phyloP scores from a whole-genome alignment of 2,329 filamentous ascomycete species.

The Elsinoe necatrix region DNA sequence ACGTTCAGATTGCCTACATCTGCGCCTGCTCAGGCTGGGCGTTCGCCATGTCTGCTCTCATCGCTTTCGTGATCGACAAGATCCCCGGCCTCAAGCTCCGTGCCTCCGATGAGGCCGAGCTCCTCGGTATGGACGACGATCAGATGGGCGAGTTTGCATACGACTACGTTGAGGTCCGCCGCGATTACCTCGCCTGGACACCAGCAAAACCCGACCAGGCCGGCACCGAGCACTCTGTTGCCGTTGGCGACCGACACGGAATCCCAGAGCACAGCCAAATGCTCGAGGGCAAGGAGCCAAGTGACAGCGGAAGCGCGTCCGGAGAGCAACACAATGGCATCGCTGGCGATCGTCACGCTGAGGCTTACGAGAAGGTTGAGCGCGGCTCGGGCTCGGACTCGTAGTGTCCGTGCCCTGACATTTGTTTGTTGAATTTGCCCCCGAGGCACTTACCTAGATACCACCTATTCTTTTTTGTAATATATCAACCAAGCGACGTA shows the following conservation, averaged over 20 bases:
- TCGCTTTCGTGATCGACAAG: slow-evolving; percentile 67
- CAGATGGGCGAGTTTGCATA: slow-evolving; percentile 86
- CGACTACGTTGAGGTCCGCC: slow-evolving; percentile 81
- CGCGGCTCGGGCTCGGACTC: slow-evolving; percentile 18
- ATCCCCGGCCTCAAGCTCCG: slow-evolving; percentile 72
- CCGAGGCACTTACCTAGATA: slow-evolving; percentile 6
- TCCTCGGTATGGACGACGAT: slow-evolving; percentile 82
- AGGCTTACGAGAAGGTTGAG: slow-evolving; percentile 41
- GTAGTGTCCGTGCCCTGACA: not conserved
- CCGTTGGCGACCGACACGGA: slow-evolving; percentile 59
- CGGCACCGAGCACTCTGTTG: slow-evolving; percentile 50
- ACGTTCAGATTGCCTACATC: slow-evolving; percentile 73
- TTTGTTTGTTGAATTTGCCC: slow-evolving; percentile 14
- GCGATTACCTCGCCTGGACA: slow-evolving; percentile 83
- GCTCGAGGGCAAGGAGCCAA: slow-evolving; percentile 48
- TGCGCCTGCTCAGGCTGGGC: slow-evolving; percentile 57
- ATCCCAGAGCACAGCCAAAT: slow-evolving; percentile 62
- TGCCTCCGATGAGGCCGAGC: slow-evolving; percentile 71
- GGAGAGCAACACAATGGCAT: slow-evolving; percentile 41
- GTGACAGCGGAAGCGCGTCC: slow-evolving; percentile 34
- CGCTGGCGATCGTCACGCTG: slow-evolving; percentile 44
- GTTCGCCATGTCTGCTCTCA: slow-evolving; percentile 63
- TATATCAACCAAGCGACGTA: not conserved
- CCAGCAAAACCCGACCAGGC: slow-evolving; percentile 61
- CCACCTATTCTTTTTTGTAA: slow-evolving; percentile 13